phyloP scores from a whole-genome alignment of 306 rosid species.

The Cucumis melo region DNA sequence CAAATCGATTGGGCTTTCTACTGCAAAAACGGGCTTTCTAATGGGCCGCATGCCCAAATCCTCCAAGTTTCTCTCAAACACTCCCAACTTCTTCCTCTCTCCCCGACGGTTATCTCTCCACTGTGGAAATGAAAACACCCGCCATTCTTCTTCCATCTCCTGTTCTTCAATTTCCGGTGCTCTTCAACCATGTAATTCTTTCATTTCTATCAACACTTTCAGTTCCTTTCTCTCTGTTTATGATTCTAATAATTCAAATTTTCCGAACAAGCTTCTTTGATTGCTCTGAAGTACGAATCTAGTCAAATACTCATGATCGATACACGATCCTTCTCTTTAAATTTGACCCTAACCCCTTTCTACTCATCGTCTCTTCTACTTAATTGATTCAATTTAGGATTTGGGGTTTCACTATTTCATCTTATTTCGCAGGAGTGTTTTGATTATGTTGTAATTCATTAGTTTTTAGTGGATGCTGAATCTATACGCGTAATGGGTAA shows the following conservation, averaged over 20 bases:
- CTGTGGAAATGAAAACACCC: neutral
- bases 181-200: neutral
- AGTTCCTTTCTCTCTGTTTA: neutral
- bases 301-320: neutral
- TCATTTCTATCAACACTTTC: neutral
- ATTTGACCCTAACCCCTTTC: neutral
- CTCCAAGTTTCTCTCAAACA: neutral
- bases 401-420: neutral
- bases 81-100: neutral
- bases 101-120: neutral
- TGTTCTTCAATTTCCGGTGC: neutral
- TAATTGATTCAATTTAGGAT: neutral
- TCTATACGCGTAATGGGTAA: conserved; percentile 30
- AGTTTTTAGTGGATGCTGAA: neutral
- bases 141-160: neutral
- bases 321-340: neutral
- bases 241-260: neutral
- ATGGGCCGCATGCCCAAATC: neutral
- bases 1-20: neutral
- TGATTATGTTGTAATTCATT: neutral
- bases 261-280: neutral
- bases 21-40: neutral
- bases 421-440: neutral
- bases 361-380: neutral
- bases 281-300: neutral